Percentiles rank a stretch among this genome's conserved stretches.
These are phyloP conservation scores for Incumbomyces delicatus DNA, from an alignment of 2,329 filamentous ascomycete genomes.

Conservation along the genomic window DNA sequence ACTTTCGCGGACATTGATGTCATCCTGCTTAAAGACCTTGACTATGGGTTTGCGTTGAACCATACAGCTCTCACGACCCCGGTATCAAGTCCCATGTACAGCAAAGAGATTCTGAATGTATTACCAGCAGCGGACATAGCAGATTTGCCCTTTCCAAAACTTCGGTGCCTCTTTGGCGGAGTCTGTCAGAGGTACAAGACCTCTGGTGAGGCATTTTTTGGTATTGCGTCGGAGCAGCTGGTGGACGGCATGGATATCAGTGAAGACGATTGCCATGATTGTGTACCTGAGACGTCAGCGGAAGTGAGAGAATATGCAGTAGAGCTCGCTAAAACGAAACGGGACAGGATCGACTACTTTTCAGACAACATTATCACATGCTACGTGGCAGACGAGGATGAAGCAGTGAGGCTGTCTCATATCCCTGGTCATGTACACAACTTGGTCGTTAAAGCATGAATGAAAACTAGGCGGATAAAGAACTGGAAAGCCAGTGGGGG, in stretches of 20 bases:
- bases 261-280: constrained; percentile 14
- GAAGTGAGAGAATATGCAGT: constrained; percentile 11
- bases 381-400: constrained; percentile 17
- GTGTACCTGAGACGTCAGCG: constrained; percentile 8
- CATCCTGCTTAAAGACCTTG: neutral
- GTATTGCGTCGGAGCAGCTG: constrained; percentile 23
- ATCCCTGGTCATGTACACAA: constrained; percentile 2
- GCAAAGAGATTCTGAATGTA: constrained; percentile 11
- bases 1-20: neutral
- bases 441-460: neutral
- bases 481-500: neutral
- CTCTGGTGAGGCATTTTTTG: constrained; percentile 17
- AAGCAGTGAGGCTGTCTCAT: constrained; percentile 7
- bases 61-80: neutral
- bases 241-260: constrained; percentile 23
- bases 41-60: neutral
- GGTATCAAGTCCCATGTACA: constrained; percentile 6
- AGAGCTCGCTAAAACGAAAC: constrained; percentile 14
- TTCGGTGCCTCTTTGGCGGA: constrained; percentile 15
- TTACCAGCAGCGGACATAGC: constrained; percentile 9
- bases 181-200: constrained; percentile 17
- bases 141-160: constrained; percentile 17
- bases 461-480: neutral
- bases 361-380: constrained; percentile 19
- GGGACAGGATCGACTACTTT: constrained; percentile 19